Evolutionary conservation across 768 basidiomycete species (phyloP).

Genomic region (Cystofilobasidium capitatum): DNA sequence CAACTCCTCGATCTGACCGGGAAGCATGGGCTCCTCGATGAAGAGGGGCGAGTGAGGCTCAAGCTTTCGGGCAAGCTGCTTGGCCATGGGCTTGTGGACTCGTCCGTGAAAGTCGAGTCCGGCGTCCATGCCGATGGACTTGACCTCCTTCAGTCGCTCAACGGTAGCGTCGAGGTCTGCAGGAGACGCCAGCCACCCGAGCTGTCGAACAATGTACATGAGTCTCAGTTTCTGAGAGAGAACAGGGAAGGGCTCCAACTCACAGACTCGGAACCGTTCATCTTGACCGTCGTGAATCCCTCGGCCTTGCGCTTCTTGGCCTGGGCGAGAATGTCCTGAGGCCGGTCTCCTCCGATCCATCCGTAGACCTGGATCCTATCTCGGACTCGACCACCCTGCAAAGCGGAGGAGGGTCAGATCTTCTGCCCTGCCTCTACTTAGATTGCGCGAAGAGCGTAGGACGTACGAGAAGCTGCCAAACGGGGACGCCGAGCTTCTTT

Average conservation of each 20-base stretch:
- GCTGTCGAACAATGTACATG: constrained; percentile 16
- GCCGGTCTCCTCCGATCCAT: constrained; percentile 51
- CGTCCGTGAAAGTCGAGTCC: constrained; percentile 59
- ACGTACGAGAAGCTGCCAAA: constrained; percentile 61
- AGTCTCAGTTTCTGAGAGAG: neutral
- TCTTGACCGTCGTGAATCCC: constrained; percentile 63
- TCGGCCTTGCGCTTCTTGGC: constrained; percentile 51
- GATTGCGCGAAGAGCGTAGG: neutral
- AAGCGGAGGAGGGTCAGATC: too few relatives aligned
- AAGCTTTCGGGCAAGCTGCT: constrained; percentile 54
- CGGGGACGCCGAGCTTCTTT: constrained; percentile 56
- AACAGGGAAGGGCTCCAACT: constrained; percentile 28
- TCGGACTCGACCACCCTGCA: constrained; percentile 21
- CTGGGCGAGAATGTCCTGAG: constrained; percentile 46
- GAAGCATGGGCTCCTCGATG: constrained; percentile 57
- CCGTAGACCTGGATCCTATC: constrained; percentile 24
- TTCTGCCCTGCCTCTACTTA: neutral
- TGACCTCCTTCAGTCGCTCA: constrained; percentile 49
- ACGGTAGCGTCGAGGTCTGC: constrained; percentile 47
- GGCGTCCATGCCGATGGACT: constrained; percentile 43
- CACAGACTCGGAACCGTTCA: constrained; percentile 51
- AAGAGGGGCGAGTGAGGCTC: constrained; percentile 56
- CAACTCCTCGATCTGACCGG: constrained; percentile 54
- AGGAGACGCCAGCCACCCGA: constrained; percentile 58
- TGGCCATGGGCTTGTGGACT: constrained; percentile 59